Conservation (phyloP, 768 basidiomycete species). For the Pulveroboletus frians region DNA sequence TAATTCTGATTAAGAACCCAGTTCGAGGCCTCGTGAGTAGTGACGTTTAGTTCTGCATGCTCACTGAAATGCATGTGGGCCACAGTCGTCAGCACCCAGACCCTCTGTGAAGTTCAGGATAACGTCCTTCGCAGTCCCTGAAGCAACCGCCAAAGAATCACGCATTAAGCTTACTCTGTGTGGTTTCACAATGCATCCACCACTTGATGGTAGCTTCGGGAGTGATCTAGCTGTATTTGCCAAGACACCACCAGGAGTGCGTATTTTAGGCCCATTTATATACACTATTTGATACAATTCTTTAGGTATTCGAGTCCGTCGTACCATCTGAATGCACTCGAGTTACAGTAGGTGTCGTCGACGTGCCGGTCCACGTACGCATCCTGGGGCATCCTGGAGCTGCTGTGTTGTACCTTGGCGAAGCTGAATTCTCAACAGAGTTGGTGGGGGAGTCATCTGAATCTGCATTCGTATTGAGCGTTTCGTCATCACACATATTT, state of each 20-base stretch:
- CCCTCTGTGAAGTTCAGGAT: conserved; percentile 62
- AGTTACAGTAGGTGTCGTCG: conserved; percentile 56
- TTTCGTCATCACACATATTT: conserved; percentile 48
- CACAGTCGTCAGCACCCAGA: conserved; percentile 41
- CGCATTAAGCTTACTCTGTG: conserved; percentile 57
- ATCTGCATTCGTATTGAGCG: conserved; percentile 44
- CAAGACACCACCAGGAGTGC: conserved; percentile 85
- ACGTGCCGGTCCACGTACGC: conserved; percentile 60
- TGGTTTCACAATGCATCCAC: conserved; percentile 58
- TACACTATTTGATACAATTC: background rate
- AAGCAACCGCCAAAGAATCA: conserved; percentile 72
- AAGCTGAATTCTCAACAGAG: conserved; percentile 66
- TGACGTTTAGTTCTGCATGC: background rate
- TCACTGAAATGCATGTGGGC: conserved; percentile 1
- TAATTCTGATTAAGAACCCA: conserved; percentile 51
- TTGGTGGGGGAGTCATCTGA: conserved; percentile 63
- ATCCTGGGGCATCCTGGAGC: conserved; percentile 59
- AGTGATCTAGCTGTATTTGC: conserved; percentile 57
- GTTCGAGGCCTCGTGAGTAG: conserved; percentile 54
- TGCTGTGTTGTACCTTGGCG: conserved; percentile 60
- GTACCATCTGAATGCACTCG: conserved; percentile 84
- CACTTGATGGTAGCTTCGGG: conserved; percentile 59
- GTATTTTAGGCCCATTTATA: conserved; percentile 26
- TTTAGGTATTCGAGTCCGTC: conserved; percentile 85
- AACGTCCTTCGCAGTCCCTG: conserved; percentile 55